Percentiles rank a stretch among this genome's conserved stretches.
phyloP scores from a whole-genome alignment of 768 basidiomycete genomes.

The Cystofilobasidium macerans region DNA sequence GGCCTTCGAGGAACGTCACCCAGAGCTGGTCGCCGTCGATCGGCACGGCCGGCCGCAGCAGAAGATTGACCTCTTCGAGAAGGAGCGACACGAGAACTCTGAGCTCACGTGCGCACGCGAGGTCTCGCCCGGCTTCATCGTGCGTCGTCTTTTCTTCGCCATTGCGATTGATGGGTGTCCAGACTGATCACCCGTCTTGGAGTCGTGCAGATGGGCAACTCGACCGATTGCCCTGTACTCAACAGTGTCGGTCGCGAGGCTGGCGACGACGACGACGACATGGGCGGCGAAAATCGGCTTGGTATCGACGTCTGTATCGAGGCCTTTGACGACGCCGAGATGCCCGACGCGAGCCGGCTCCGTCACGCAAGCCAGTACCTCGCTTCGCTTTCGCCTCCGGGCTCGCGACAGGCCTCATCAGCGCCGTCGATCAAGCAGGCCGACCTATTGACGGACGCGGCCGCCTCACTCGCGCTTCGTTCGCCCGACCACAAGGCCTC shows the following conservation, averaged over 20 bases:
- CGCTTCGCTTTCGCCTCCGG: background rate
- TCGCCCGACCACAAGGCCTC: background rate
- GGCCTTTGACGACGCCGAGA: constrained; percentile 25
- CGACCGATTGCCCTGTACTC: constrained; percentile 59
- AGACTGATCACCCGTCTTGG: no score
- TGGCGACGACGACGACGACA: constrained; percentile 1
- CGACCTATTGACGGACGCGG: background rate
- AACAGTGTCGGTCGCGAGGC: constrained; percentile 11
- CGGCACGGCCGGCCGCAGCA: constrained; percentile 31
- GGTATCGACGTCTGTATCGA: constrained; percentile 82
- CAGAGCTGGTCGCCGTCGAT: constrained; percentile 37
- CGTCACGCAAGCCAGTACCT: constrained; percentile 13
- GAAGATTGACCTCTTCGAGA: constrained; percentile 60
- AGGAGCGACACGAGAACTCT: constrained; percentile 82
- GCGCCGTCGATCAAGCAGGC: background rate
- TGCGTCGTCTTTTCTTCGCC: constrained; percentile 24
- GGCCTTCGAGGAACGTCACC: constrained; percentile 35
- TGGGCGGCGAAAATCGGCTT: constrained; percentile 39
- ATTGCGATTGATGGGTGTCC: no score
- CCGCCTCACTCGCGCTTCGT: background rate
- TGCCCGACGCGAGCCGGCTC: constrained; percentile 18
- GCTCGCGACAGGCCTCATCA: background rate
- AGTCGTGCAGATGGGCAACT: constrained; percentile 62
- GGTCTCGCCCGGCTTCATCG: constrained; percentile 44
- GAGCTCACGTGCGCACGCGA: constrained; percentile 72